Evolutionary conservation across 495 filamentous ascomycete genomes (phyloP).

Genomic region (Annulohypoxylon maeteangense): DNA sequence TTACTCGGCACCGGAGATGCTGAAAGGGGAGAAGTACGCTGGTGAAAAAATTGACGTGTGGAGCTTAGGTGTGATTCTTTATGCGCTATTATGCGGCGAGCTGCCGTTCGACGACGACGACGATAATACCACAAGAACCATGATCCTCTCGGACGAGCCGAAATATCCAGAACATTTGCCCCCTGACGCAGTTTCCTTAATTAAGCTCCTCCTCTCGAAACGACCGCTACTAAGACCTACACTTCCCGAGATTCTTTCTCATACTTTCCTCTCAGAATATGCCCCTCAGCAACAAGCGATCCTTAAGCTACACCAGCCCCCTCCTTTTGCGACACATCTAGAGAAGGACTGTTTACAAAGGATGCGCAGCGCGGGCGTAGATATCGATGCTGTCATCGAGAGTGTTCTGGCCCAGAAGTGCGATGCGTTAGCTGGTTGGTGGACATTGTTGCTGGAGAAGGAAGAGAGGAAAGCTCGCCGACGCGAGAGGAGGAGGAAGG

Average conservation of each 20-base stretch:
- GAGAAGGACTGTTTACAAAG: slow-evolving; percentile 92
- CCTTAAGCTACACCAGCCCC: slow-evolving; percentile 81
- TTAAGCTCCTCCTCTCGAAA: slow-evolving; percentile 84
- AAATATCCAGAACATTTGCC: slow-evolving; percentile 84
- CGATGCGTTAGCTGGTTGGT: slow-evolving; percentile 93
- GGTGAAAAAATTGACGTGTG: slow-evolving; percentile 98
- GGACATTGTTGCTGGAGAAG: slow-evolving; percentile 94
- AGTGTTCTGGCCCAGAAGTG: slow-evolving; percentile 91
- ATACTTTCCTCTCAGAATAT: slow-evolving; percentile 89
- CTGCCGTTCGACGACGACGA: slow-evolving; percentile 96
- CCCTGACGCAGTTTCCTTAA: slow-evolving; percentile 77
- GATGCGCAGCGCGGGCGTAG: slow-evolving; percentile 94
- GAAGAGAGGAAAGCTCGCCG: slow-evolving; percentile 90
- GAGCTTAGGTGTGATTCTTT: slow-evolving; percentile 97
- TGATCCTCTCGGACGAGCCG: slow-evolving; percentile 86
- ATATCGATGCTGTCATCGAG: slow-evolving; percentile 93
- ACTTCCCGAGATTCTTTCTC: slow-evolving; percentile 85
- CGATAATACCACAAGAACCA: slow-evolving; percentile 82
- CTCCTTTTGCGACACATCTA: slow-evolving; percentile 85
- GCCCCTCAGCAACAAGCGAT: slow-evolving; percentile 91
- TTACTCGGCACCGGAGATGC: slow-evolving; percentile 98
- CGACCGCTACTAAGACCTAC: slow-evolving; percentile 84
- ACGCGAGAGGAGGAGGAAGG: slow-evolving; percentile 84
- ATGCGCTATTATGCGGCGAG: slow-evolving; percentile 90
- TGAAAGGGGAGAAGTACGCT: slow-evolving; percentile 97